Evolutionary conservation across 441 rosid species (phyloP).

Genomic region (Aleurites moluccanus): DNA sequence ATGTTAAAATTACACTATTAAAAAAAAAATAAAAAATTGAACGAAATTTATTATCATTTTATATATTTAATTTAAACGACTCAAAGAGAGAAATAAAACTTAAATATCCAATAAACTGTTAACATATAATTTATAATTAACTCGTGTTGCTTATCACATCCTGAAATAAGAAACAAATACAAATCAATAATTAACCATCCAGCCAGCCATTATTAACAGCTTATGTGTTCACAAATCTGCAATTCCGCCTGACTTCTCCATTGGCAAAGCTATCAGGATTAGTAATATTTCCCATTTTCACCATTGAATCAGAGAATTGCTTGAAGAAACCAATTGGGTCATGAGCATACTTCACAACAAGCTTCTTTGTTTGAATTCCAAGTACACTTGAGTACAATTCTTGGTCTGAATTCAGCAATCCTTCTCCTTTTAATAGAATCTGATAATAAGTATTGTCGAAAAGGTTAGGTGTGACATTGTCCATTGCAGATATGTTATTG

Average conservation of each 20-base stretch:
- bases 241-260: constrained; percentile 60
- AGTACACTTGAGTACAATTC: constrained; percentile 58
- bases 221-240: constrained; percentile 57
- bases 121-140: no score
- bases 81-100: constrained; percentile 2
- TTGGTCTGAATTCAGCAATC: constrained; percentile 84
- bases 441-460: constrained; percentile 82
- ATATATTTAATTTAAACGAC: background rate
- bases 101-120: background rate
- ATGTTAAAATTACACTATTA: no score
- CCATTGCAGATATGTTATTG: constrained; percentile 57
- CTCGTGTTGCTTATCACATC: constrained; percentile 16
- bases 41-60: background rate
- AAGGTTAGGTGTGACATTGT: constrained; percentile 64
- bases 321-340: constrained; percentile 59
- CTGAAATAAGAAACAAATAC: constrained; percentile 19
- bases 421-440: constrained; percentile 67
- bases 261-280: constrained; percentile 45
- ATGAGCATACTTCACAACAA: constrained; percentile 56
- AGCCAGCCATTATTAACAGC: background rate
- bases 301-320: constrained; percentile 68
- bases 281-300: constrained; percentile 65
- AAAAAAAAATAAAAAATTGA: background rate
- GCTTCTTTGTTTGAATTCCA: constrained; percentile 45
- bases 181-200: background rate